Evolutionary conservation across 257 asterid genomes (phyloP).

Genomic region (Anisodus acutangulus): DNA sequence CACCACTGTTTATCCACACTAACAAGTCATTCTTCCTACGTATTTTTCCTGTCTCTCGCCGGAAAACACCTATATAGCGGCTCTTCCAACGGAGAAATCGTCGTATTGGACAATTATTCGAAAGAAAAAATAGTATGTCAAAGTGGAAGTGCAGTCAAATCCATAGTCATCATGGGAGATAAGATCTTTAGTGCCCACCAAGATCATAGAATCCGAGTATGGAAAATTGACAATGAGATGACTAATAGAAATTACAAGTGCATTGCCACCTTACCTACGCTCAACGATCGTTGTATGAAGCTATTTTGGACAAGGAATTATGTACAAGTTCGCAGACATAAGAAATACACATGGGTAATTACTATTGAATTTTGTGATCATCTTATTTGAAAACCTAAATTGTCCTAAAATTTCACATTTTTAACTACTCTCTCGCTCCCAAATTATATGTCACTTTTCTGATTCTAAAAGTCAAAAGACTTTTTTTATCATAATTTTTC

Average conservation of each 20-base stretch:
- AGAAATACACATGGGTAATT: conserved; percentile 60
- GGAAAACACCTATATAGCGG: conserved; percentile 69
- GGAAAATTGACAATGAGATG: conserved; percentile 50
- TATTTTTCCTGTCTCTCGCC: conserved; percentile 57
- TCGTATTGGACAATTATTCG: conserved; percentile 40
- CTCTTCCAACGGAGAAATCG: conserved; percentile 62
- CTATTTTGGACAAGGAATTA: conserved; percentile 57
- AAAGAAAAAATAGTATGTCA: conserved; percentile 31
- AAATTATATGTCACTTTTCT: no score
- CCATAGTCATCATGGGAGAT: conserved; percentile 49
- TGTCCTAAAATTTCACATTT: not conserved
- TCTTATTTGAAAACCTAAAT: not conserved
- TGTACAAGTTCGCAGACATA: conserved; percentile 58
- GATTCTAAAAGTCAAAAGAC: no score
- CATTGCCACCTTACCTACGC: conserved; percentile 68
- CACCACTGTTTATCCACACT: conserved; percentile 56
- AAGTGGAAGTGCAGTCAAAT: conserved; percentile 61
- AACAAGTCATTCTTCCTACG: conserved; percentile 54
- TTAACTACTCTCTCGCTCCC: no score
- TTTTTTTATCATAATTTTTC: no score
- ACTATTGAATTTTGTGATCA: not conserved
- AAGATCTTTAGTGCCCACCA: conserved; percentile 78
- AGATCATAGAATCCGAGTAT: conserved; percentile 70
- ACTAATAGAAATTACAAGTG: conserved; percentile 46
- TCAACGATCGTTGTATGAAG: conserved; percentile 57